These are phyloP conservation scores for Angophora floribunda DNA, from an alignment of 345 rosid species.

Conservation along the genomic window DNA sequence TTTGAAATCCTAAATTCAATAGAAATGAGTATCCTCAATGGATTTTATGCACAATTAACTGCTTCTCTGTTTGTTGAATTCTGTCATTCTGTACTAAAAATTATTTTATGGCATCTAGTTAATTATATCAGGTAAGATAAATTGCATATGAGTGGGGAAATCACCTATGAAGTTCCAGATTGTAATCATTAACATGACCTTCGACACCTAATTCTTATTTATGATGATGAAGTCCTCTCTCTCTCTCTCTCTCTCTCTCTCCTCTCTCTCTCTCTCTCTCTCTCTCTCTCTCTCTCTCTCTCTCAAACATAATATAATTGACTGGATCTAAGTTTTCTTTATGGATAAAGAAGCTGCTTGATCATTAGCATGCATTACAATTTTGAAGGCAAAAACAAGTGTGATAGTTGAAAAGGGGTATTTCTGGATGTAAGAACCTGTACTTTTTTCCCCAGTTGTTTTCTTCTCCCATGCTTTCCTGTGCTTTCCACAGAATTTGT, in stretches of 20 bases:
- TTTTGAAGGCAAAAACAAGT: neutral
- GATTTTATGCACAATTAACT: neutral
- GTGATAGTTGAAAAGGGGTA: neutral
- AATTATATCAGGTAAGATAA: neutral
- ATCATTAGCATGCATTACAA: neutral
- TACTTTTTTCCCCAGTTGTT: neutral
- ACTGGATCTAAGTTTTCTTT: neutral
- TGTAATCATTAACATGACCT: neutral
- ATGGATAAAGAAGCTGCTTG: neutral
- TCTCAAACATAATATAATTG: neutral
- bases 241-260: neutral
- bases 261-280: neutral
- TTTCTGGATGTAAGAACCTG: neutral
- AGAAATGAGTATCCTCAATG: neutral
- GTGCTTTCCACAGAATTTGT: neutral
- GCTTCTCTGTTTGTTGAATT: neutral
- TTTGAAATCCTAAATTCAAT: neutral
- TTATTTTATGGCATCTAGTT: neutral
- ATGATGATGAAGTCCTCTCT: neutral
- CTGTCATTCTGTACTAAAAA: neutral
- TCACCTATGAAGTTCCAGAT: neutral
- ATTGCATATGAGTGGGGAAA: neutral
- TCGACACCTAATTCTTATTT: neutral
- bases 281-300: neutral
- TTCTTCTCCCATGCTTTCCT: neutral